Evolutionary conservation across 2,329 filamentous ascomycete species (phyloP).

Genomic region (Torrubiella hemipterigena): DNA sequence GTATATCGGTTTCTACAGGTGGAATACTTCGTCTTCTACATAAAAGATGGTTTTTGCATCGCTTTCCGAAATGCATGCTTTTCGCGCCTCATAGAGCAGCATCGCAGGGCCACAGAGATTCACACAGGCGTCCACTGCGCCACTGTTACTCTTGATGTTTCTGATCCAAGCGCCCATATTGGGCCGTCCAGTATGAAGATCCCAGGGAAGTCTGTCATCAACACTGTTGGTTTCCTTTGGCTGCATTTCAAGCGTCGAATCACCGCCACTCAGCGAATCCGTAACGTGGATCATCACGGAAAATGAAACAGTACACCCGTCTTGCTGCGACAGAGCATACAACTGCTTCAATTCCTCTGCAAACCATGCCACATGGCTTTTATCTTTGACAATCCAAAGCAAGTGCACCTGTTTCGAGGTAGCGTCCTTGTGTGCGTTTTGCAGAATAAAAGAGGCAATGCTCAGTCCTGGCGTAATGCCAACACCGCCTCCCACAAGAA

Average conservation of each 20-base stretch:
- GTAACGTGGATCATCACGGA: slow-evolving; percentile 7
- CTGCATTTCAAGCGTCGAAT: neutral
- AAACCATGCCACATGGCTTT: slow-evolving; percentile 8
- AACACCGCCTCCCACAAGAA: slow-evolving; percentile 13
- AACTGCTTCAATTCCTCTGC: slow-evolving; percentile 7
- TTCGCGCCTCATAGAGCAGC: neutral
- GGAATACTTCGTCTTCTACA: neutral
- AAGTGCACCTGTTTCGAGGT: slow-evolving; percentile 7
- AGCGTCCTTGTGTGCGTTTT: neutral
- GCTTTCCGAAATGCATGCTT: neutral
- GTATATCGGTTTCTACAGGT: too few relatives aligned
- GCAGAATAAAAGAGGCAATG: slow-evolving; percentile 11
- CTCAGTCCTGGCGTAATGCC: slow-evolving; percentile 13
- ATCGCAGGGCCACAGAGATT: neutral
- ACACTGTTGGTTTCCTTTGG: neutral
- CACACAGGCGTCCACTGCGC: neutral
- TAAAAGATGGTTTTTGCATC: neutral
- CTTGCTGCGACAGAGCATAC: neutral
- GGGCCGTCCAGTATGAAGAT: neutral
- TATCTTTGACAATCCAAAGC: slow-evolving; percentile 10
- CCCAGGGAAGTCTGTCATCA: neutral
- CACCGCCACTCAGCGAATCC: neutral
- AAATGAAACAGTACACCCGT: slow-evolving; percentile 2
- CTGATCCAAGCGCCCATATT: neutral
- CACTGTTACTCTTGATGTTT: neutral